Base-by-base conservation (phyloP, 208 protist species). In the Trypanosoma conorhini region DNA sequence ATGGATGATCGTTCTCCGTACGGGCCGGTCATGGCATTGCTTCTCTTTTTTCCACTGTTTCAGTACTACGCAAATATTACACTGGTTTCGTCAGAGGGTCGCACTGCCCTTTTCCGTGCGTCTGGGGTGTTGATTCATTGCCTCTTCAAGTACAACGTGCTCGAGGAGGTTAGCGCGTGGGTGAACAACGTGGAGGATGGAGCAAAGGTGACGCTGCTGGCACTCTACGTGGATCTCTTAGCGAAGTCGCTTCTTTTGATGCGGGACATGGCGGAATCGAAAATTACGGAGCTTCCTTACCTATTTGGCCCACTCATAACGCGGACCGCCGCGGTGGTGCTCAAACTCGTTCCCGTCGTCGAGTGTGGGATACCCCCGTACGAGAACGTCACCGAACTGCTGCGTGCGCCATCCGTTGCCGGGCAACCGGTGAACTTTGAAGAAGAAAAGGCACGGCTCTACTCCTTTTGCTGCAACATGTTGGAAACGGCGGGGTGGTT, bases 211-310 rank as follows among this genome's bases (percentile, higher is more conserved):
- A 79, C 79, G 22, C 70, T 83, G 62, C 67, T 88, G 24, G 81
- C 87, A 21, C 80, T 94, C 55, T 94, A 89, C 54, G 77, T 76
- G 9, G 86, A 92, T 51, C 72, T 94, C 35, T 79, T 94, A 17
- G 78, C 77, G 28, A 79, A 85, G 28, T 88, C 77, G 57, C 61
- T 94, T 31, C 56, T 81, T 50, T 76, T 77, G 7, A 71, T 72
- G 21, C 82, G 86, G 64, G 72, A 89, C 46, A 51, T 94, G 31
- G 67, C 72, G 28, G 72, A 68, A 62, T 68, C 70, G 30, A 85
- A 86, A 75, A 61, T 61, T 62, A 61, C 86, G 28, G 57, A 62
- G 35, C 75, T 94, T n/a, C 80, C 80, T 13, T 40, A 63, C 15
- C 70, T 70, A 12, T 79, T 94, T 57, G 79, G 68, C 1, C 62